Evolutionary conservation across 495 filamentous ascomycete genomes (phyloP).

Genomic region (Chaetomium tenue): DNA sequence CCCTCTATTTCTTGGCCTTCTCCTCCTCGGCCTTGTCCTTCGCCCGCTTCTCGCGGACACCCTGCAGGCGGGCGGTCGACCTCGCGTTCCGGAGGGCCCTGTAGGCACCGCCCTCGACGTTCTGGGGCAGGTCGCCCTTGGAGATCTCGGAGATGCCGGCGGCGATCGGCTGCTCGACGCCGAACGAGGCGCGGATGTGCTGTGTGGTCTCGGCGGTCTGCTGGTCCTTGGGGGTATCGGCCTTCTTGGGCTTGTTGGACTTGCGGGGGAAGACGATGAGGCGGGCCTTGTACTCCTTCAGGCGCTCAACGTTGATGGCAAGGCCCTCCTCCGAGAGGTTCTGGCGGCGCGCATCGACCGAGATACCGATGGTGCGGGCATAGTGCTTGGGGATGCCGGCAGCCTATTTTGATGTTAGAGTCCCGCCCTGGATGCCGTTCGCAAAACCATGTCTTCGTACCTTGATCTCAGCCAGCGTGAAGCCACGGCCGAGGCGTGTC

Average conservation of each 20-base stretch:
- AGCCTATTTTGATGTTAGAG: constrained; percentile 59
- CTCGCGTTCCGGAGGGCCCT: constrained; percentile 79
- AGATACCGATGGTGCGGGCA: constrained; percentile 92
- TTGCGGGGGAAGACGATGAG: constrained; percentile 98
- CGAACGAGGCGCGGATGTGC: constrained; percentile 58
- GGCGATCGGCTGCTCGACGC: constrained; percentile 63
- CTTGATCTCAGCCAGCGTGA: constrained; percentile 96
- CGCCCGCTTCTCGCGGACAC: constrained; percentile 87
- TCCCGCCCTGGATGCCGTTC: background rate
- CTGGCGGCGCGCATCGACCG: constrained; percentile 91
- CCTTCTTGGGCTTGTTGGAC: constrained; percentile 83
- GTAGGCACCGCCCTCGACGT: constrained; percentile 77
- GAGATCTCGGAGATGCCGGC: constrained; percentile 71
- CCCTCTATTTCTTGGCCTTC: constrained; percentile 82
- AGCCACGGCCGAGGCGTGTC: constrained; percentile 92
- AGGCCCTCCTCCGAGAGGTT: constrained; percentile 96
- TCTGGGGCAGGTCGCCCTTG: constrained; percentile 73
- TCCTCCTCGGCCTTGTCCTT: constrained; percentile 88
- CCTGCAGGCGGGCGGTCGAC: constrained; percentile 75
- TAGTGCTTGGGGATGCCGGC: constrained; percentile 93
- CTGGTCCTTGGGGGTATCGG: constrained; percentile 87
- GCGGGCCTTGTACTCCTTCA: constrained; percentile 91
- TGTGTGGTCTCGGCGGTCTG: constrained; percentile 64
- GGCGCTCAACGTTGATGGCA: constrained; percentile 87
- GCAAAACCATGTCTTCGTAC: constrained; percentile 49